Base-by-base conservation (phyloP, 805 yeast genomes). In the Spathaspora gorwiae region DNA sequence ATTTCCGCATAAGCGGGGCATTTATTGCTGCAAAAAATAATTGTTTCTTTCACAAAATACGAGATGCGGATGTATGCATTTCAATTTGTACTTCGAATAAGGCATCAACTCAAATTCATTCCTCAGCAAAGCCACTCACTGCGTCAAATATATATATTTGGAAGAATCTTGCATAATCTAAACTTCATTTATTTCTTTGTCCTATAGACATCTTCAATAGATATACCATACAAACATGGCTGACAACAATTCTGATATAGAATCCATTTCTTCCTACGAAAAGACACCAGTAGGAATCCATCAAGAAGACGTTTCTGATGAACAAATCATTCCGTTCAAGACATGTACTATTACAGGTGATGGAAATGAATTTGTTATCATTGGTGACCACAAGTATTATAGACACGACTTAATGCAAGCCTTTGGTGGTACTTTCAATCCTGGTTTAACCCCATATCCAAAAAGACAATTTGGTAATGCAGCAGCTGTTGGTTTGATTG, bases 401-500 rank as follows among this genome's bases (percentile, higher is more conserved):
- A 57, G 59, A 37, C 54, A 59, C 42, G 73, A 68, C 46, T 57
- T 68, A 47, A 61, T 62, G 63, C 45, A 47, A 24, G 70, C 71
- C 3, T 65, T 65, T 43, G 70, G 68, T 30, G 70, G 71, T 54
- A 56, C 60, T 24, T 57, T 65, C 52, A 62, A 57, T 45, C 64
- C 70, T 6, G 68, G 68, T 27, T 48, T 52, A 24, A 40, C 61
- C 0, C 65, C 66, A 7, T 53, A 49, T 37, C 75, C 90, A 10
- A 72, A 80, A 54, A 34, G 42, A 14, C 73, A 66, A 48, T 72
- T 64, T 47, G 76, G 68, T 10, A 75, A 75, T 52, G 79, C 82
- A 1, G 76, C 79, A 9, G 81, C 82, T 0, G 65, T 79, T n/a
- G 83, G 83, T 5, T 64, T 78, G 30, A 68, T 70, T 7, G 75